phyloP scores from a whole-genome alignment of 73 alveolate genomes.

The Paramecium octaurelia region DNA sequence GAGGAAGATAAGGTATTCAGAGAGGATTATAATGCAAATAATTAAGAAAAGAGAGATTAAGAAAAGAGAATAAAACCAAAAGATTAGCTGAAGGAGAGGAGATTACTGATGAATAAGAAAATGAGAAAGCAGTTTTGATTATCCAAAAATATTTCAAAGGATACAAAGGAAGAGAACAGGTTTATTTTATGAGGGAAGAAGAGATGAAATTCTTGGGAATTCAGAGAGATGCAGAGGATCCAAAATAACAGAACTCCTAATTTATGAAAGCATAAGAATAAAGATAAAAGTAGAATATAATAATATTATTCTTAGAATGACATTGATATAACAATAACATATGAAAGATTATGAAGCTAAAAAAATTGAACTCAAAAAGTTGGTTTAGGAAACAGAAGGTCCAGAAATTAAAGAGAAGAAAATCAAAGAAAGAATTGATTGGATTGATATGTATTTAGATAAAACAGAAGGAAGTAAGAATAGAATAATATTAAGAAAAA shows the following conservation, averaged over 20 bases:
- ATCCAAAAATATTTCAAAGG: conserved; percentile 80
- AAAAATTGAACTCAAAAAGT: conserved; percentile 72
- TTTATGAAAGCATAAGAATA: conserved; percentile 62
- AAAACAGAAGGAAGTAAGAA: conserved; percentile 61
- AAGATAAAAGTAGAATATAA: conserved; percentile 64
- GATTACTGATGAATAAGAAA: conserved; percentile 71
- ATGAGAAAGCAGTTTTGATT: conserved; percentile 68
- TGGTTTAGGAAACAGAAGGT: conserved; percentile 83
- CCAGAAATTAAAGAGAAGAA: conserved; percentile 82
- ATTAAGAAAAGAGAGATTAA: conserved; percentile 53
- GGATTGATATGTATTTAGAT: conserved; percentile 76
- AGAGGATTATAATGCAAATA: conserved; percentile 68
- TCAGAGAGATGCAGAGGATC: conserved; percentile 69
- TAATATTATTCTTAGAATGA: conserved; percentile 15
- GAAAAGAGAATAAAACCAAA: conserved; percentile 62
- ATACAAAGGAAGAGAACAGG: conserved; percentile 79
- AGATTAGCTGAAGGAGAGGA: conserved; percentile 76
- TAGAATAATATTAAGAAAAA: not conserved
- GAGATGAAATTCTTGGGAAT: conserved; percentile 87
- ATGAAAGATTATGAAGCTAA: conserved; percentile 70
- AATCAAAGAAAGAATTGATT: conserved; percentile 83
- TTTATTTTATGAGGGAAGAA: conserved; percentile 76
- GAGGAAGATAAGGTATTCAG: conserved; percentile 90
- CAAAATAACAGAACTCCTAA: conserved; percentile 62
- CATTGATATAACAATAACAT: conserved; percentile 52